Evolutionary conservation across 768 basidiomycete species (phyloP).

Genomic region (Lentinula raphanica): DNA sequence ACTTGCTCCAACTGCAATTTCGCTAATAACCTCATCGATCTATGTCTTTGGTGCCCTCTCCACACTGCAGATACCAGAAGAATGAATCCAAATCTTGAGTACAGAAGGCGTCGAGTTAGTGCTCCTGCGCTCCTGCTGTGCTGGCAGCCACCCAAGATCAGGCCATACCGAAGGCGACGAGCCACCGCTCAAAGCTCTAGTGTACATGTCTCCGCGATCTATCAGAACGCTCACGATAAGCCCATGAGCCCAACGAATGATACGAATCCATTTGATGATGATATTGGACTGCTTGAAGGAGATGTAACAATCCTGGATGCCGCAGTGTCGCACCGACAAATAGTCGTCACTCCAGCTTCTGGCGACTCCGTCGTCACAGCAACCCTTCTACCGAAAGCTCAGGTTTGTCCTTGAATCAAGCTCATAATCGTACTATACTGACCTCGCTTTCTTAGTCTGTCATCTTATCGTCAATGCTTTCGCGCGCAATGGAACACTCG

Average conservation of each 20-base stretch:
- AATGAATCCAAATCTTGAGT: not conserved
- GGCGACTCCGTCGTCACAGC: slow-evolving; percentile 3
- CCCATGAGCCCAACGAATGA: too few relatives aligned
- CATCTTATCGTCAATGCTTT: not conserved
- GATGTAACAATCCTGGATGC: not conserved
- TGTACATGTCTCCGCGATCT: not conserved
- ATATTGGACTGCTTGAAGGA: not conserved
- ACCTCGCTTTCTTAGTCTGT: too few relatives aligned
- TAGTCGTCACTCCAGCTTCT: not conserved
- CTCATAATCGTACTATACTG: too few relatives aligned
- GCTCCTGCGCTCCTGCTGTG: not conserved
- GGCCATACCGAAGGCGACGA: too few relatives aligned
- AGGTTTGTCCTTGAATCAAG: not conserved
- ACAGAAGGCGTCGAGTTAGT: not conserved
- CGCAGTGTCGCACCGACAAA: not conserved
- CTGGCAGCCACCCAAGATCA: not conserved
- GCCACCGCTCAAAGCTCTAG: too few relatives aligned
- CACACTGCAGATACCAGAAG: not conserved
- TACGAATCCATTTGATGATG: too few relatives aligned
- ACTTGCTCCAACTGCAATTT: not conserved
- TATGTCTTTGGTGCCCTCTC: slow-evolving; percentile 2
- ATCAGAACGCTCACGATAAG: too few relatives aligned
- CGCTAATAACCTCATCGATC: not conserved
- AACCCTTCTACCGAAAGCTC: not conserved
- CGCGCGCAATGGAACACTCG: not conserved